Evolutionary conservation across 2,329 filamentous ascomycete species (phyloP), one percentile per base, ranked within the genome.

Genomic region (Clarireedia monteithiana): DNA sequence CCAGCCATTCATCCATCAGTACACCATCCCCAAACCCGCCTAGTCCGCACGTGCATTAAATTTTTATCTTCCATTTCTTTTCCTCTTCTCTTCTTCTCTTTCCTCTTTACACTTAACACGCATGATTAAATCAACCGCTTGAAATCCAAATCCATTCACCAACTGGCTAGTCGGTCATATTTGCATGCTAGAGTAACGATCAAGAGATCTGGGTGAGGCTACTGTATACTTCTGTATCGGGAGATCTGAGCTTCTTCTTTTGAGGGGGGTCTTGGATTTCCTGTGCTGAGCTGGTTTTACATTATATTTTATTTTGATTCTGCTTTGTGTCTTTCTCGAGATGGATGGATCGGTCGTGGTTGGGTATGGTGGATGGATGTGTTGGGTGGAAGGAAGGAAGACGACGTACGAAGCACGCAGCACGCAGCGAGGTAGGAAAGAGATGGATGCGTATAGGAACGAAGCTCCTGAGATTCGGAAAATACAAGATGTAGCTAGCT

Each of bases 81-180:
- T 20, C 15, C 48, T 38, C 15, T 17, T 38, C 45, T 38, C 34
- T 26, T 48, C 34, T 59, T 44, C 54, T 57, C 47, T 57, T 50
- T 58, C 53, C 56, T 59, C 58, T 47, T 63, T 49, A 62, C 58
- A 62, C 56, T 62, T 42, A 58, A 58, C 48, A 42, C 44, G 56
- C 65, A 67, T 63, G 61, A 55, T 64, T 62, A 66, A 55, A 65
- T 66, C 64, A 66, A 66, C 58, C 63, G 53, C 63, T 63, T 60
- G 58, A 57, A 46, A 24, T 14, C 14, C 17, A n/a, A 40, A 48
- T 49, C 60, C 59, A 62, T 44, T 63, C 59, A 57, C 48, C 61
- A 58, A 66, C 60, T 65, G 64, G 57, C 57, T 63, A 59, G 56
- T 52, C 58, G 64, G 58, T 68, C 64, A 68, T 63, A 64, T 64